Percentiles rank a stretch among this genome's conserved stretches.
phyloP scores from a whole-genome alignment of 495 filamentous ascomycete genomes.

The Talaromyces stipitatus region DNA sequence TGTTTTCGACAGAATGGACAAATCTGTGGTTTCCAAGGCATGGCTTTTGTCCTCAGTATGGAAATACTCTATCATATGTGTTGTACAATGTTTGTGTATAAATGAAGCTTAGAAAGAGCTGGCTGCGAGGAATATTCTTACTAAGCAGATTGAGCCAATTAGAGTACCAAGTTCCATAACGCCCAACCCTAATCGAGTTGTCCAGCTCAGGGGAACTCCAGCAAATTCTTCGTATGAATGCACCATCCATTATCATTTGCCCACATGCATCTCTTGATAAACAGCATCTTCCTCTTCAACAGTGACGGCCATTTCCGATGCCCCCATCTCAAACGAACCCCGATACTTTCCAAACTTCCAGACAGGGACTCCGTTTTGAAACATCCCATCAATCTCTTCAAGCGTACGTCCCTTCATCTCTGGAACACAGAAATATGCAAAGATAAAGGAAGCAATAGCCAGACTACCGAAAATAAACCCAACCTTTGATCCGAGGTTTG shows the following conservation, averaged over 20 bases:
- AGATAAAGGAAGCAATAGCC: slow-evolving; percentile 11
- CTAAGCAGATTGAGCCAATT: too few species aligned
- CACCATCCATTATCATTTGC: background rate
- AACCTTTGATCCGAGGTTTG: slow-evolving; percentile 26
- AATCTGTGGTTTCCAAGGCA: background rate
- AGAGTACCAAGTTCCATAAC: too few species aligned
- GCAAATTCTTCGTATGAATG: background rate
- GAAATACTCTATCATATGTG: too few species aligned
- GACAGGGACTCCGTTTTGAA: slow-evolving; percentile 15
- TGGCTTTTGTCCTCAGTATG: background rate
- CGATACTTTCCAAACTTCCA: slow-evolving; percentile 13
- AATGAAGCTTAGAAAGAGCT: too few species aligned
- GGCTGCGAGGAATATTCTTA: too few species aligned
- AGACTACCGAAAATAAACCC: slow-evolving; percentile 27
- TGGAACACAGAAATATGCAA: slow-evolving; percentile 25
- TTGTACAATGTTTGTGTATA: too few species aligned
- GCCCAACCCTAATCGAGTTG: too few species aligned
- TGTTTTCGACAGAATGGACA: background rate
- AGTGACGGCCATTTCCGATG: background rate
- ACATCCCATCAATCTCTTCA: slow-evolving; percentile 28
- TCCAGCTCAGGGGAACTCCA: too few species aligned
- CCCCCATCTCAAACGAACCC: background rate
- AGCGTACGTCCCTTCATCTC: slow-evolving; percentile 21
- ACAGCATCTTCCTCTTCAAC: background rate
- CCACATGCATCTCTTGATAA: background rate